These are phyloP conservation scores for Solanum paucissectum DNA, from an alignment of 257 asterid species.

Conservation along the genomic window DNA sequence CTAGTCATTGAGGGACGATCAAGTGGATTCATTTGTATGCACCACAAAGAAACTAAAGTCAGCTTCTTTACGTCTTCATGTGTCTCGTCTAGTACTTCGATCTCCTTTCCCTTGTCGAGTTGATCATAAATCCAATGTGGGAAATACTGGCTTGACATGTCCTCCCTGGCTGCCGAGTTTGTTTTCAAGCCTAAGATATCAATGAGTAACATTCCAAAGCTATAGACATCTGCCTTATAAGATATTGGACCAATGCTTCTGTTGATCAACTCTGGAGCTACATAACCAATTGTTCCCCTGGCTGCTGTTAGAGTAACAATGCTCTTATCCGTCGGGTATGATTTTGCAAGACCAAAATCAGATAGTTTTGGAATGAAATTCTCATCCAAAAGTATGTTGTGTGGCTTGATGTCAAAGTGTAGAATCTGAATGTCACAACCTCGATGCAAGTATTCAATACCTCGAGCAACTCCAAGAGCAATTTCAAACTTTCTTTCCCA, in stretches of 20 bases:
- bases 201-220: constrained; percentile 16
- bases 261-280: constrained; percentile 18
- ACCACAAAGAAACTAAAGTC: neutral
- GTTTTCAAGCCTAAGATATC: constrained; percentile 6
- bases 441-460: neutral
- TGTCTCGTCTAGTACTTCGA: neutral
- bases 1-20: constrained; percentile 12
- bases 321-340: neutral
- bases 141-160: constrained; percentile 3
- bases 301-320: constrained; percentile 1
- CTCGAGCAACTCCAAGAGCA: too few relatives aligned
- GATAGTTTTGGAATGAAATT: constrained; percentile 9
- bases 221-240: constrained; percentile 18
- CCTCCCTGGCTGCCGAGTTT: neutral
- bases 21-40: neutral
- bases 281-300: constrained; percentile 20
- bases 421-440: constrained; percentile 8
- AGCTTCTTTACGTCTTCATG: constrained; percentile 2
- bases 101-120: neutral
- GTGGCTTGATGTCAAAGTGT: constrained; percentile 21
- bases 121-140: constrained; percentile 4
- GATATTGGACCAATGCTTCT: constrained; percentile 9
- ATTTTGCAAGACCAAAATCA: constrained; percentile 15
- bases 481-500: too few relatives aligned
- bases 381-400: constrained; percentile 14